Evolutionary conservation across 225 moss, liverwort and hornwort species (phyloP).

Genomic region (Marchantia polymorpha): DNA sequence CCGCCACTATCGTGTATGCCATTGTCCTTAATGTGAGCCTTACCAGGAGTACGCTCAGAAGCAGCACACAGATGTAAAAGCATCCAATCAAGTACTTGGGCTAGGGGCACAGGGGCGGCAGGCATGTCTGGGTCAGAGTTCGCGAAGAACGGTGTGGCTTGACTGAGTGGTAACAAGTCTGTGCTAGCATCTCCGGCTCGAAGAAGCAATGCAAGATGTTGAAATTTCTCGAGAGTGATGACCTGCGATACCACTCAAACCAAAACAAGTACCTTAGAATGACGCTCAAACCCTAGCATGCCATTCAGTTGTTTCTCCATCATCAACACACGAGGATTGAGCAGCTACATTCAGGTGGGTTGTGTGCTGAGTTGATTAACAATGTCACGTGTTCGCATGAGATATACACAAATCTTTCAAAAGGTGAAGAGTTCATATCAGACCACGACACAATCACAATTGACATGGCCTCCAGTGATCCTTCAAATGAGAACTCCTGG

Average conservation of each 20-base stretch:
- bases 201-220: conserved; percentile 79
- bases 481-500: too few relatives aligned
- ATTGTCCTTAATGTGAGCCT: conserved; percentile 49
- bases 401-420: too few relatives aligned
- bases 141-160: conserved; percentile 92
- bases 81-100: conserved; percentile 92
- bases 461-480: too few relatives aligned
- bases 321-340: too few relatives aligned
- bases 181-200: conserved; percentile 68
- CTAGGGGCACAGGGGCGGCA: conserved; percentile 76
- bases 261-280: conserved; percentile 4
- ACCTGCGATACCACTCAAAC: conserved; percentile 51
- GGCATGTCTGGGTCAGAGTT: conserved; percentile 98
- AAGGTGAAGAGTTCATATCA: too few relatives aligned
- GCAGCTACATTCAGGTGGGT: too few relatives aligned
- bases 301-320: too few relatives aligned
- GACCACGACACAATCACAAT: too few relatives aligned
- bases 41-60: conserved; percentile 53
- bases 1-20: conserved; percentile 48
- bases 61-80: conserved; percentile 69
- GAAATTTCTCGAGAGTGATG: conserved; percentile 81
- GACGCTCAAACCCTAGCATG: not conserved
- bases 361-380: too few relatives aligned
- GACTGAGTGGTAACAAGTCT: conserved; percentile 62
- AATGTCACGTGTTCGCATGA: too few relatives aligned